phyloP scores from a whole-genome alignment of 208 protist species.

The Crithidia acanthocephali region DNA sequence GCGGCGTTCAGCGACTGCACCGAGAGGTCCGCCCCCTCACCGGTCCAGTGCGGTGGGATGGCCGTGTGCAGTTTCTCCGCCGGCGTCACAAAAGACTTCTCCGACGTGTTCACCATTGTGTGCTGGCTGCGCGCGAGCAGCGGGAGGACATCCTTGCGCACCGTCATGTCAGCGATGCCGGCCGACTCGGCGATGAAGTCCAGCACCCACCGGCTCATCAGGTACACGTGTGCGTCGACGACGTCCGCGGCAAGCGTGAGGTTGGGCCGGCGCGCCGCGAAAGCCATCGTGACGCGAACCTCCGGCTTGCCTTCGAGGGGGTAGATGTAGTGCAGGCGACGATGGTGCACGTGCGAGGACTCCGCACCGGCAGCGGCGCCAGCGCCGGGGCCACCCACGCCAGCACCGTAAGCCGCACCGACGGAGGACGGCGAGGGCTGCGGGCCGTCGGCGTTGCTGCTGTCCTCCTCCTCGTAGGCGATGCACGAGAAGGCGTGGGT shows the following conservation, averaged over 20 bases:
- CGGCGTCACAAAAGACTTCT: constrained; percentile 53
- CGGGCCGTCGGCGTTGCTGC: constrained; percentile 5
- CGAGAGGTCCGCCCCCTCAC: constrained; percentile 37
- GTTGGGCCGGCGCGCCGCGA: constrained; percentile 66
- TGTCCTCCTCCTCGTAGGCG: constrained; percentile 69
- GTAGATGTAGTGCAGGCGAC: constrained; percentile 73
- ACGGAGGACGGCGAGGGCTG: too few relatives aligned
- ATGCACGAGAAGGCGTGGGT: constrained; percentile 56
- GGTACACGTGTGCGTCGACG: constrained; percentile 74
- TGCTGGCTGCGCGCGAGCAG: constrained; percentile 74
- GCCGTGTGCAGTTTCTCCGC: constrained; percentile 52
- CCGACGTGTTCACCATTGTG: constrained; percentile 55
- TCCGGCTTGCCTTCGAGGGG: constrained; percentile 54
- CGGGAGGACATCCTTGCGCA: constrained; percentile 54
- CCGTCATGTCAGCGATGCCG: constrained; percentile 35
- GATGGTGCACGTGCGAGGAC: constrained; percentile 32
- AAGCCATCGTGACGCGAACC: constrained; percentile 67
- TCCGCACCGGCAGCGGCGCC: not conserved
- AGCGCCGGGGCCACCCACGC: not conserved
- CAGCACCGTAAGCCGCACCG: not conserved
- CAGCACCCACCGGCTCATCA: constrained; percentile 78
- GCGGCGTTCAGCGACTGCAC: constrained; percentile 66
- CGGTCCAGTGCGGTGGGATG: constrained; percentile 78
- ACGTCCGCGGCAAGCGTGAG: constrained; percentile 71
- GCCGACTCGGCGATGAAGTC: constrained; percentile 67